phyloP scores from a whole-genome alignment of 768 basidiomycete genomes.

The Dacryopinax primogenitus region DNA sequence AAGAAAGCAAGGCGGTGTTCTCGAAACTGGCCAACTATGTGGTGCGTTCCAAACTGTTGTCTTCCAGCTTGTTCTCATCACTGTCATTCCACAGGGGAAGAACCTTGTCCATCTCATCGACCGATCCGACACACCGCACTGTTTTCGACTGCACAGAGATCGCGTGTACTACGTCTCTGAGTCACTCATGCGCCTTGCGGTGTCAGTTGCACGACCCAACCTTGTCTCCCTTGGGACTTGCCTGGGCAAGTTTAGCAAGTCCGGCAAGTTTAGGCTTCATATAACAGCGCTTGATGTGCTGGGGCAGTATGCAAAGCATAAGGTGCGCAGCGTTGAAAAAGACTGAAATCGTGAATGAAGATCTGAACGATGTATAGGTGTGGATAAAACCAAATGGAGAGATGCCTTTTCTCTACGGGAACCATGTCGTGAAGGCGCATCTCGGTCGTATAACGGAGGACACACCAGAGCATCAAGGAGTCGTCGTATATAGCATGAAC shows the following conservation, averaged over 20 bases:
- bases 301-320: conserved; percentile 95
- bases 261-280: conserved; percentile 94
- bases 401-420: conserved; percentile 98
- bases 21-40: conserved; percentile 96
- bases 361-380: conserved; percentile 39
- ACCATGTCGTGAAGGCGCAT: conserved; percentile 96
- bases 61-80: neutral
- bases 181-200: conserved; percentile 80
- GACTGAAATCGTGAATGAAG: neutral
- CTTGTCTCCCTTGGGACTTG: conserved; percentile 90
- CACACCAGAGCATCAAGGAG: conserved; percentile 96
- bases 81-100: conserved; percentile 51
- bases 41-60: conserved; percentile 34
- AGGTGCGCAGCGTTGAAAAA: conserved; percentile 40
- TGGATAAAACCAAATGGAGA: conserved; percentile 99
- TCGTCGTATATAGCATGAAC: conserved; percentile 90
- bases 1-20: conserved; percentile 92
- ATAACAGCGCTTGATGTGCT: conserved; percentile 86
- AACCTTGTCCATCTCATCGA: conserved; percentile 93
- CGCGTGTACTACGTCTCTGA: conserved; percentile 95
- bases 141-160: conserved; percentile 89
- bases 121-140: conserved; percentile 84
- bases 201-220: conserved; percentile 83
- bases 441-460: conserved; percentile 98
- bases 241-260: conserved; percentile 95